These are phyloP conservation scores for Coemansia reversa DNA, from an alignment of 192 early-diverging fungal species.

Conservation along the genomic window DNA sequence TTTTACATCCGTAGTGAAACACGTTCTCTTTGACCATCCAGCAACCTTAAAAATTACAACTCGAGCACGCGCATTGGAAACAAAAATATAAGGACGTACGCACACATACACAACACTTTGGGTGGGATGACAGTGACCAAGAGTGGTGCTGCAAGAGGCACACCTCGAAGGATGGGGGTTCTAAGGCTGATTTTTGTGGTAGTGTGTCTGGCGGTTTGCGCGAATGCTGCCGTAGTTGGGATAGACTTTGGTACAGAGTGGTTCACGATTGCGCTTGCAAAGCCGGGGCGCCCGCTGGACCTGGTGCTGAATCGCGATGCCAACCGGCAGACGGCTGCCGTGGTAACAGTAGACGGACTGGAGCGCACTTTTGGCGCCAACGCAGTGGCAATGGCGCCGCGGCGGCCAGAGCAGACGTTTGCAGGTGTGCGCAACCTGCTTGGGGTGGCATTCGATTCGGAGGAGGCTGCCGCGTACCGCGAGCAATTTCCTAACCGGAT, in stretches of 20 bases:
- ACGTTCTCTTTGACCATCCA: neutral
- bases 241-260: conserved; percentile 98
- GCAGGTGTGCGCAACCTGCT: conserved; percentile 81
- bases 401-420: conserved; percentile 73
- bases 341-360: conserved; percentile 75
- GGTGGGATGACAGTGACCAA: neutral
- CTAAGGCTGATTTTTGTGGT: neutral
- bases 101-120: neutral
- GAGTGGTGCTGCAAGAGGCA: neutral
- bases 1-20: neutral
- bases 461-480: conserved; percentile 67
- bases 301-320: conserved; percentile 95
- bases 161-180: neutral
- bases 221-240: conserved; percentile 76
- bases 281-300: conserved; percentile 85
- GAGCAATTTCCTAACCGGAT: conserved; percentile 76
- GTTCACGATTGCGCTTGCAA: conserved; percentile 94
- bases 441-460: conserved; percentile 75
- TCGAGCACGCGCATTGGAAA: neutral
- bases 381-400: conserved; percentile 57
- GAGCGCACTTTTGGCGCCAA: conserved; percentile 89
- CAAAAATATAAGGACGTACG: neutral
- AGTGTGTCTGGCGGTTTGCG: conserved; percentile 10
- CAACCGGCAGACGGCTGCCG: conserved; percentile 88
- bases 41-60: neutral